Percentiles rank a stretch among this genome's conserved stretches.
phyloP scores from a whole-genome alignment of 202 grass and related monocot genomes.

The Panicum hallii region DNA sequence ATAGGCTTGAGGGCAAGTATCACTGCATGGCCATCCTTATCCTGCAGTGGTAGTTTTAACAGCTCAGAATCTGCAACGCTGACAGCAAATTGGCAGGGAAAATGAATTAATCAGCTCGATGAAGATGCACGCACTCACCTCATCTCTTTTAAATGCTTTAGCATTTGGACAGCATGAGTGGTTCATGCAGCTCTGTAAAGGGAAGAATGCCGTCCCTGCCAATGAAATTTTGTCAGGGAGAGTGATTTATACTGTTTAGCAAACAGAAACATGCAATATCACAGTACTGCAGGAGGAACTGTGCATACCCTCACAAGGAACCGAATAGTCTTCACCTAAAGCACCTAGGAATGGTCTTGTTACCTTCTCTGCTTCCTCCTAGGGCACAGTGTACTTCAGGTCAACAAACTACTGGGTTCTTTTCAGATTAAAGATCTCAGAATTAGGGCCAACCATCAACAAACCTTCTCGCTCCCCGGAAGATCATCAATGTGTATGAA shows the following conservation, averaged over 20 bases:
- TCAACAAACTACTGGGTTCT: conserved; percentile 22
- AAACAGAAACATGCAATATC: conserved; percentile 14
- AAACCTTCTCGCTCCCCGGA: conserved; percentile 82
- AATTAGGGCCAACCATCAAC: conserved; percentile 28
- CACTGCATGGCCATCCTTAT: conserved; percentile 73
- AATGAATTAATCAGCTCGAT: conserved; percentile 11
- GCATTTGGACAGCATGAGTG: conserved; percentile 95
- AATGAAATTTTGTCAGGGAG: conserved; percentile 32
- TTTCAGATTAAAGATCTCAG: conserved; percentile 24
- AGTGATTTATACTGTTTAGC: background rate
- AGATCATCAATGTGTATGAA: conserved; percentile 93
- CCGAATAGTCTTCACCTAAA: conserved; percentile 84
- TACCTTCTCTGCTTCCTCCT: conserved; percentile 69
- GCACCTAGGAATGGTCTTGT: conserved; percentile 66
- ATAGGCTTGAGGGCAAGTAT: conserved; percentile 75
- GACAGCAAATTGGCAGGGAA: conserved; percentile 28
- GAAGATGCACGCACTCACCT: conserved; percentile 46
- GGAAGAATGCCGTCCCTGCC: conserved; percentile 88
- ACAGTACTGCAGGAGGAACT: conserved; percentile 6
- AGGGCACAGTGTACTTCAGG: conserved; percentile 25
- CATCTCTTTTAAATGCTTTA: conserved; percentile 95
- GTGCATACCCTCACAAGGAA: conserved; percentile 78
- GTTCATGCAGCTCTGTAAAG: conserved; percentile 97
- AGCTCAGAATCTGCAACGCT: conserved; percentile 35
- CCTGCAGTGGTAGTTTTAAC: conserved; percentile 56